Evolutionary conservation across 257 asterid genomes (phyloP).

Genomic region (Solanum gandarillasii): DNA sequence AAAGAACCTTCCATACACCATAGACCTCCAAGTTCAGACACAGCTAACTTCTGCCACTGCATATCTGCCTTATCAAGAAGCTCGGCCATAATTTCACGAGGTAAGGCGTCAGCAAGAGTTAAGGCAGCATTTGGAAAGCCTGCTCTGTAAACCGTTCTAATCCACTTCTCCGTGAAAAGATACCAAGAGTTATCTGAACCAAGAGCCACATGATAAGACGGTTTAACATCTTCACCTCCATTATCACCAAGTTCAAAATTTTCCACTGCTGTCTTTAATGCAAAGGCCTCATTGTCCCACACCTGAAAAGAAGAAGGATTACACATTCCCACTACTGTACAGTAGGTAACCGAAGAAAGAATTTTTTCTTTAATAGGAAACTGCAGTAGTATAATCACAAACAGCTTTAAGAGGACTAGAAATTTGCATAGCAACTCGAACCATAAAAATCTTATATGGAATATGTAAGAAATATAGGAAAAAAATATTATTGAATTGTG

Average conservation of each 20-base stretch:
- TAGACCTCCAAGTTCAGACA: slow-evolving; percentile 78
- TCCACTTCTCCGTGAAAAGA: slow-evolving; percentile 97
- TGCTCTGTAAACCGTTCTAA: slow-evolving; percentile 58
- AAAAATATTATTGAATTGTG: background rate
- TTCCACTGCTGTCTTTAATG: slow-evolving; percentile 23
- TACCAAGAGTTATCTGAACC: slow-evolving; percentile 99
- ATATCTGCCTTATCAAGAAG: slow-evolving; percentile 68
- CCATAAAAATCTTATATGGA: background rate
- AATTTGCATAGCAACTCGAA: background rate
- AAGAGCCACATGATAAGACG: slow-evolving; percentile 82
- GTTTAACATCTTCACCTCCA: slow-evolving; percentile 27
- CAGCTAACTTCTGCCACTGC: slow-evolving; percentile 87
- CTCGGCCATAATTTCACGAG: slow-evolving; percentile 63
- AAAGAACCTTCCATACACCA: slow-evolving; percentile 97
- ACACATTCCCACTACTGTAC: background rate
- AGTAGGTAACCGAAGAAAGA: background rate
- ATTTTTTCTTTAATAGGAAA: background rate
- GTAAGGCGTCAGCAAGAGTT: slow-evolving; percentile 65
- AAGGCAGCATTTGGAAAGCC: slow-evolving; percentile 85
- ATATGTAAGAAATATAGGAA: background rate
- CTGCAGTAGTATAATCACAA: background rate
- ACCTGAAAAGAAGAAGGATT: slow-evolving; percentile 40
- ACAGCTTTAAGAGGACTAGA: background rate
- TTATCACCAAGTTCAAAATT: slow-evolving; percentile 14
- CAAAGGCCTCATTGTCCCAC: slow-evolving; percentile 46